These are phyloP conservation scores for Cladophialophora psammophila DNA, from an alignment of 2,329 filamentous ascomycete genomes.

Conservation along the genomic window DNA sequence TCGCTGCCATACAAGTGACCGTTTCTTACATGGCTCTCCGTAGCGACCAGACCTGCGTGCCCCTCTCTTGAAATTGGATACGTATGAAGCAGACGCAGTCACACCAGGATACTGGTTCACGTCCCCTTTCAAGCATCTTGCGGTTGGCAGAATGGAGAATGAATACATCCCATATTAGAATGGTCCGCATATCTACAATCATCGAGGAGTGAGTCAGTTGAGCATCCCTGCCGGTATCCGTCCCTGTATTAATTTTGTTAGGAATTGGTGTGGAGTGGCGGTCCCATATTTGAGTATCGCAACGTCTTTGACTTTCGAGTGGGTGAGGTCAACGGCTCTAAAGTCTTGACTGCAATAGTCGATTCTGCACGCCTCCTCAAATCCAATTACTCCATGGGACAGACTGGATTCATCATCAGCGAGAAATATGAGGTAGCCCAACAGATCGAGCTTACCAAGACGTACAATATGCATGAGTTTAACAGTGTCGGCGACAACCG, in stretches of 20 bases:
- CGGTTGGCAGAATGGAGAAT: not conserved
- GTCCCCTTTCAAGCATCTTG: conserved; percentile 12
- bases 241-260: conserved; percentile 6
- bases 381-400: conserved; percentile 4
- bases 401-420: not conserved
- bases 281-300: conserved; percentile 11
- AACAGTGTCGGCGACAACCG: conserved; percentile 23
- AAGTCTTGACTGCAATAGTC: conserved; percentile 11
- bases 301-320: conserved; percentile 26
- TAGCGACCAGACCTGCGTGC: conserved; percentile 24
- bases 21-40: not conserved
- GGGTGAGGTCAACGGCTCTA: conserved; percentile 13
- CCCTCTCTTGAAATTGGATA: conserved; percentile 6
- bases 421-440: not conserved
- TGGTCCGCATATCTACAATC: conserved; percentile 24
- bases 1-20: not conserved
- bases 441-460: not conserved
- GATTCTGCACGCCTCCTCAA: conserved; percentile 17
- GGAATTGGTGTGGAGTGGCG: conserved; percentile 25
- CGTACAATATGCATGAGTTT: conserved; percentile 34
- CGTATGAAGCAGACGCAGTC: conserved; percentile 9
- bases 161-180: conserved; percentile 15
- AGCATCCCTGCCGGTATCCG: not conserved
- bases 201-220: conserved; percentile 14
- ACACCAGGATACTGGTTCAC: conserved; percentile 24